These are phyloP conservation scores for Ilyonectria mors-panacis DNA, from an alignment of 2,329 filamentous ascomycete species.

Conservation along the genomic window DNA sequence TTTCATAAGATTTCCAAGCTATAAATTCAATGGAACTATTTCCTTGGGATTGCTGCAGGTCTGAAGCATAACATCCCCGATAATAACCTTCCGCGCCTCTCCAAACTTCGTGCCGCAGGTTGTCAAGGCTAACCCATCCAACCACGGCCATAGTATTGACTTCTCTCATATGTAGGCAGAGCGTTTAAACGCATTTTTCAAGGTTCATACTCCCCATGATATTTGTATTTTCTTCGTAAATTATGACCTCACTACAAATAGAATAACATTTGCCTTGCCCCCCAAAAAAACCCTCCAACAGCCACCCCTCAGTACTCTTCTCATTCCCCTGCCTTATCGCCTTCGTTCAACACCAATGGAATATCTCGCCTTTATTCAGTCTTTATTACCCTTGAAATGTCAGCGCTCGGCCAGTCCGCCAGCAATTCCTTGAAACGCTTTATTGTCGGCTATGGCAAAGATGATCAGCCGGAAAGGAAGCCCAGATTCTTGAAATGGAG, in stretches of 20 bases:
- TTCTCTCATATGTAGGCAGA: neutral
- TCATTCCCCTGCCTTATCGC: neutral
- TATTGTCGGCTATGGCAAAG: constrained; percentile 12
- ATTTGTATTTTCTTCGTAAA: neutral
- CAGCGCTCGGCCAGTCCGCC: neutral
- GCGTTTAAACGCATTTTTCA: neutral
- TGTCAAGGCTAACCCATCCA: too few species aligned
- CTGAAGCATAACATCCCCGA: neutral
- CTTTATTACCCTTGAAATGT: neutral
- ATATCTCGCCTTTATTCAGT: neutral
- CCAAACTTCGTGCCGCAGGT: neutral
- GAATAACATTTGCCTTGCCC: neutral
- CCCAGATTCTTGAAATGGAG: constrained; percentile 19
- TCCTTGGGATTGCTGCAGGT: neutral
- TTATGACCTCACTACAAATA: neutral
- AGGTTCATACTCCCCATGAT: neutral
- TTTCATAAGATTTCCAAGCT: neutral
- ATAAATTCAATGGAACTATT: neutral
- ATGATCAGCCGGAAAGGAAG: neutral
- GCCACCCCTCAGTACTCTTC: neutral
- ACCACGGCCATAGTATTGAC: neutral
- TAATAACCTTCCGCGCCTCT: neutral
- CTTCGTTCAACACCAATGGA: neutral
- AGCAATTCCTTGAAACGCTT: constrained; percentile 9
- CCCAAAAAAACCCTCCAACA: neutral